Base-by-base conservation (phyloP, 164 flowering plant genomes). In the Stephania cephalantha region DNA sequence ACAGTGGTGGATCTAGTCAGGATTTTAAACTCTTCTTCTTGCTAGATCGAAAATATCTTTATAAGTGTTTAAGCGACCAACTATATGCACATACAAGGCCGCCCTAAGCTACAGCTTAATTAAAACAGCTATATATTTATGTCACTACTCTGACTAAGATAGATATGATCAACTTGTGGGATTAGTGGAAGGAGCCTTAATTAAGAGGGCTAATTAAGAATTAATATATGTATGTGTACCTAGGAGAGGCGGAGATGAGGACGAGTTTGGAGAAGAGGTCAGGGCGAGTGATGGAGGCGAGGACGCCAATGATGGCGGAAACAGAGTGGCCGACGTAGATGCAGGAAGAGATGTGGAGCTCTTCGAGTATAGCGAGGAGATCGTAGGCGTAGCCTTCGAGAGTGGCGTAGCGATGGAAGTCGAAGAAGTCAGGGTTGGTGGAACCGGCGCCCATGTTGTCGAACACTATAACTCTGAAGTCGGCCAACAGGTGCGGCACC, bases 241-340 rank as follows among this genome's bases (percentile, higher is more conserved):
- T 88, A 0, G 98, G 99, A 67, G 97, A 90, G 63, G 85, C 93
- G 11, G 89, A 76, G 82, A 96, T 35, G 84, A 87, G 77, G 82
- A 96, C 78, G 80, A 93, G 69, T 80, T 96, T 96, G 72, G 87
- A 70, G 86, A 96, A 96, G 46, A 93, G 93, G 81, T 92, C 98
- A 2, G 97, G 98, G 46, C 98, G 91, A 50, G 78, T 44, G 75
- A 93, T 83, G 79, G 99, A 91, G 52, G 99, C 99, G 7, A 92
- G 74, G 72, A 81, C 84, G 22, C 97, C 98, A 61, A 89, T 74
- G 76, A 88, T 76, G 74, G 87, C 90, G 12, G 98, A 92, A 25
- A 96, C 87, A 3, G 98, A 96, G 81, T 94, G 99, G 29, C 97
- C 99, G 11, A 96, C 97, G 53, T 83, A 87, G 61, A 92, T 82